These are phyloP conservation scores for Claviceps pazoutovae DNA, from an alignment of 2,329 filamentous ascomycete genomes.

Conservation along the genomic window DNA sequence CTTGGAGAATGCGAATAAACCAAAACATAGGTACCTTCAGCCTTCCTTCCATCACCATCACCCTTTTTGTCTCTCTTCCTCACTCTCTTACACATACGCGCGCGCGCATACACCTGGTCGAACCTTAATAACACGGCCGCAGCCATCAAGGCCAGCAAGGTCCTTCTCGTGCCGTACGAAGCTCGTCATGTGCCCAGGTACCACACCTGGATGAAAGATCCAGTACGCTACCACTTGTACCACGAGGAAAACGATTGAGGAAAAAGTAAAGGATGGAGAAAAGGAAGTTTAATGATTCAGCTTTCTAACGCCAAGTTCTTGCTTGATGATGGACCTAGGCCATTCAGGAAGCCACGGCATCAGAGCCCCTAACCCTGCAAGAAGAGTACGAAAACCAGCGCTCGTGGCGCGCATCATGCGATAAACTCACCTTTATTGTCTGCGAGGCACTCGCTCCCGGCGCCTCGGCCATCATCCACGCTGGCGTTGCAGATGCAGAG, in stretches of 20 bases:
- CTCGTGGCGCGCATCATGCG: constrained; percentile 68
- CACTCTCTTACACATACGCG: too few relatives aligned
- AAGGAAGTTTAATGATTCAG: constrained; percentile 9
- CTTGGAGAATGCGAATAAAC: constrained; percentile 28
- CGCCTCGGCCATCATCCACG: constrained; percentile 7
- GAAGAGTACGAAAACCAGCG: constrained; percentile 84
- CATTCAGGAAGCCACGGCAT: constrained; percentile 75
- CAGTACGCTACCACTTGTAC: constrained; percentile 25
- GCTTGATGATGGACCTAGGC: constrained; percentile 28
- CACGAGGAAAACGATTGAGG: not conserved
- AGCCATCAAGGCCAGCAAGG: constrained; percentile 53
- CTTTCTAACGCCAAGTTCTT: too few relatives aligned
- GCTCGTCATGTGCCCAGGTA: constrained; percentile 69
- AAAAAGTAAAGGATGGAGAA: not conserved
- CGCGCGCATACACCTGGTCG: too few relatives aligned
- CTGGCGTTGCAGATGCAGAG: constrained; percentile 37
- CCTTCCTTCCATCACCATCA: too few relatives aligned
- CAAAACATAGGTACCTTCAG: constrained; percentile 26
- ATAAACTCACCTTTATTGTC: constrained; percentile 88
- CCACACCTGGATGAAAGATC: constrained; percentile 84
- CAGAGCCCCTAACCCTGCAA: constrained; percentile 63
- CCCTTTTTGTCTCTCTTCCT: not conserved
- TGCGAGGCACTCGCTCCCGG: constrained; percentile 34
- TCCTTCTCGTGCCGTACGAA: constrained; percentile 75
- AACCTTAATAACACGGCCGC: not conserved